Percentiles rank a stretch among this genome's conserved stretches.
Conservation (phyloP, 2,329 filamentous ascomycete genomes). For the Trichoderma atroviride region DNA sequence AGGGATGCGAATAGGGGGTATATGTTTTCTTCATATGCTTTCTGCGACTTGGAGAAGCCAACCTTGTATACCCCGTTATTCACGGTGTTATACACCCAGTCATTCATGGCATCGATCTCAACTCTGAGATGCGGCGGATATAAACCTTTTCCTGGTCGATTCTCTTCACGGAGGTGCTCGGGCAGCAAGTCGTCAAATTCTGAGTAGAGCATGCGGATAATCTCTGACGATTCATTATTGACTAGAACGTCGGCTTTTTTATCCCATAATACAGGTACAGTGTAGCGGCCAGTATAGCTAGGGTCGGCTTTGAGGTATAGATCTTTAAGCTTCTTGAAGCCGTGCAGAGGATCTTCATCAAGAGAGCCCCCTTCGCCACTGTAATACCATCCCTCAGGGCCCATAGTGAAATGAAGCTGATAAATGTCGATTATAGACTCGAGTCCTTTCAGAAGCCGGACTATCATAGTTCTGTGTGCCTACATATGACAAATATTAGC, state of each 20-base stretch:
- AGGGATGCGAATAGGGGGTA: slow-evolving; percentile 64
- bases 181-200: slow-evolving; percentile 68
- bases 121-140: slow-evolving; percentile 55
- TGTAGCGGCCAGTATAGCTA: slow-evolving; percentile 70
- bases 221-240: slow-evolving; percentile 82
- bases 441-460: slow-evolving; percentile 71
- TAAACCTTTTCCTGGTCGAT: slow-evolving; percentile 55
- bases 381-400: slow-evolving; percentile 58
- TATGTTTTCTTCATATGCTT: slow-evolving; percentile 66
- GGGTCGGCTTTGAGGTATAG: slow-evolving; percentile 71
- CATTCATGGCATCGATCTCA: slow-evolving; percentile 67
- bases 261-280: slow-evolving; percentile 73
- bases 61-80: slow-evolving; percentile 57
- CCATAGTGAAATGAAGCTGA: slow-evolving; percentile 69
- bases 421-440: slow-evolving; percentile 70
- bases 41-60: slow-evolving; percentile 68
- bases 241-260: slow-evolving; percentile 71
- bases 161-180: slow-evolving; percentile 54
- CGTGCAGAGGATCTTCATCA: slow-evolving; percentile 63
- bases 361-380: slow-evolving; percentile 50
- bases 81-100: slow-evolving; percentile 63
- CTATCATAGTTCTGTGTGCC: slow-evolving; percentile 75
- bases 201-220: slow-evolving; percentile 80
- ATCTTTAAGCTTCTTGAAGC: slow-evolving; percentile 67
- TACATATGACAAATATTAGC: slow-evolving; percentile 14